Base-by-base conservation (phyloP, 441 rosid species). In the Adansonia rubrostipa region DNA sequence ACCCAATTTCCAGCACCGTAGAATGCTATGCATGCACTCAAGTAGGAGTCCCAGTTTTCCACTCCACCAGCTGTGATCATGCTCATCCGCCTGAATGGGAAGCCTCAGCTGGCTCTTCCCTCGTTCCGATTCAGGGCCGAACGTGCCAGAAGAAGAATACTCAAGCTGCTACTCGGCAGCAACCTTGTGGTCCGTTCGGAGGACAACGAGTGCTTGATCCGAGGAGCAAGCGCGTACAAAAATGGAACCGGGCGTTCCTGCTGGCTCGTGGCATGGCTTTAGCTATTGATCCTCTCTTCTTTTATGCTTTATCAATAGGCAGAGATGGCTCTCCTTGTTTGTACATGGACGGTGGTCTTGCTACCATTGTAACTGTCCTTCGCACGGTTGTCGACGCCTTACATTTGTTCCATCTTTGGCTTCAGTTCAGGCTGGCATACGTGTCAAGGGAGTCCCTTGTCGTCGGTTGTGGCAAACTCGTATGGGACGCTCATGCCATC, bases 21-120 rank as follows among this genome's bases (percentile, higher is more conserved):
- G 93, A 91, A 81, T 91, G 93, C 79, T 87, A 87, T 57, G 93
- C 93, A 2, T 92, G 96, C 82, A 92, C 93, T 9, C 90, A 88
- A 71, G 93, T 85, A 22, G 96, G 93, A 10, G 91, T 86, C 24
- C 93, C 96, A 9, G 88, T 77, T 24, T 89, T 89, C 80, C 93
- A 92, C 82, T 92, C 96, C 76, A 88, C 92, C 71, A 87, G 90
- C 88, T 90, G 96, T 80, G 92, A 90, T 89, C 77, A 62, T 5
- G 88, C 86, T 45, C 86, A 88, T 86, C 89, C 77, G 61, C 96
- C 89, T 51, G 82, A 88, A 80, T 90, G 92, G 92, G 89, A 86
- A 71, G 93, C 93, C 74, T 88, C 88, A 8, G 96, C 93, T 5
- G 93, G 96, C 9, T 86, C 96, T 15, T 90, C 88, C 33, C 86